These are phyloP conservation scores for Phoma sp. DNA, from an alignment of 2,329 filamentous ascomycete genomes.

Conservation along the genomic window DNA sequence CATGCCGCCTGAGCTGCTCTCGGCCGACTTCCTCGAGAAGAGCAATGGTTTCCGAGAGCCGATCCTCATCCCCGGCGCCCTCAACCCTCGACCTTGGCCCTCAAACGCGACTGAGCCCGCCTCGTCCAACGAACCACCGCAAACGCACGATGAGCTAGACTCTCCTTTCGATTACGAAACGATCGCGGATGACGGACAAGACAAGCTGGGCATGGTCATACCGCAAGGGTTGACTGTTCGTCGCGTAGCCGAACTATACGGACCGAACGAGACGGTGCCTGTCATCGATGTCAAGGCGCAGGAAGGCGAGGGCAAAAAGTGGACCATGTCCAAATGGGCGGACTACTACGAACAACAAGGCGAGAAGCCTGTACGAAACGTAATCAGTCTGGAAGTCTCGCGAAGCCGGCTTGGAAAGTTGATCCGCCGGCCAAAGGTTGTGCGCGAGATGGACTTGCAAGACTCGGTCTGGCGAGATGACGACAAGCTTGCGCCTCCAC, in stretches of 20 bases:
- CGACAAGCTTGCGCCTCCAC: constrained; percentile 64
- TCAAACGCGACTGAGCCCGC: constrained; percentile 21
- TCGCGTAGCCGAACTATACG: constrained; percentile 69
- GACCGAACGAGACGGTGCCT: constrained; percentile 67
- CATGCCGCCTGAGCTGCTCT: constrained; percentile 69
- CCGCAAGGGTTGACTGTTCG: constrained; percentile 69
- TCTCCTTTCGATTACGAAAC: constrained; percentile 57
- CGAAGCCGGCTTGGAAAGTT: constrained; percentile 68
- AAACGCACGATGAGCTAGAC: constrained; percentile 7
- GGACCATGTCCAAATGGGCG: constrained; percentile 71
- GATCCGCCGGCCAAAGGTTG: constrained; percentile 69
- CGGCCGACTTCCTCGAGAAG: constrained; percentile 68
- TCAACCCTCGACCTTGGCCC: constrained; percentile 61
- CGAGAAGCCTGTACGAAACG: constrained; percentile 70
- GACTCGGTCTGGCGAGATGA: constrained; percentile 64
- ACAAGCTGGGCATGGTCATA: constrained; percentile 73
- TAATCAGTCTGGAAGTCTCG: constrained; percentile 74
- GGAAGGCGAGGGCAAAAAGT: constrained; percentile 69
- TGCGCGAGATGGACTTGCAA: constrained; percentile 68
- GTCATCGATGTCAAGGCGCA: constrained; percentile 76
- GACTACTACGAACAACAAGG: constrained; percentile 71
- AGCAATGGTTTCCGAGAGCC: constrained; percentile 70
- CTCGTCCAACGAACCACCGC: constrained; percentile 26
- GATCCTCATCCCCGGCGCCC: constrained; percentile 69
- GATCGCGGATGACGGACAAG: constrained; percentile 67